Conservation (phyloP, 2,329 filamentous ascomycete genomes). For the Pseudocercospora musae region DNA sequence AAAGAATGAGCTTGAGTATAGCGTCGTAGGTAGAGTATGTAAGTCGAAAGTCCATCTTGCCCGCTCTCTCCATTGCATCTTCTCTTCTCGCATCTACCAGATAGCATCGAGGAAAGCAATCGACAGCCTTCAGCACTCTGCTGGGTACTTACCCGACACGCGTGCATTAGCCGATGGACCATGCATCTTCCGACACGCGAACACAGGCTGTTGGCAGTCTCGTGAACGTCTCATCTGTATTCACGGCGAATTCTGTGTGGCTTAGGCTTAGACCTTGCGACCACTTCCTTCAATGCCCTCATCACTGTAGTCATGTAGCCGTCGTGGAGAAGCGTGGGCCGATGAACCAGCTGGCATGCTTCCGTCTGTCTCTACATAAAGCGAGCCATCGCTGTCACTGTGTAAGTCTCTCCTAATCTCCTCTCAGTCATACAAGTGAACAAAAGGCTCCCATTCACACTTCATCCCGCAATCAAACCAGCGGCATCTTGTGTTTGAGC, state of each 20-base stretch:
- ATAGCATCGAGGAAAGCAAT: too few species aligned
- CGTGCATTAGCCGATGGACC: background rate
- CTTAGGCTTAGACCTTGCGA: background rate
- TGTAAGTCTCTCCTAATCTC: background rate
- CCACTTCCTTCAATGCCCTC: background rate
- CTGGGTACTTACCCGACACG: background rate
- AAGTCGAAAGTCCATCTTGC: too few species aligned
- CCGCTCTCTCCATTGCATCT: background rate
- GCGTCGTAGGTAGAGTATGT: too few species aligned
- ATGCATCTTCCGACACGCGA: background rate
- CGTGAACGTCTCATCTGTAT: background rate
- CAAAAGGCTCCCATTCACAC: background rate
- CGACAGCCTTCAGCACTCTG: too few species aligned
- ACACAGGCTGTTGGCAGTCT: background rate
- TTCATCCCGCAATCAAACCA: background rate
- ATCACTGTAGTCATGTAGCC: background rate
- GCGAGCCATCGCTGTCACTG: background rate
- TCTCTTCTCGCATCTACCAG: background rate
- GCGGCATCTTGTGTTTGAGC: background rate
- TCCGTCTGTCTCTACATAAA: background rate
- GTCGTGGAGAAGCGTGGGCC: background rate
- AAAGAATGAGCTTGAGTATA: too few species aligned
- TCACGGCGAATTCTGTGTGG: background rate
- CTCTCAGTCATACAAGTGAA: background rate
- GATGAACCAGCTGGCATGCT: background rate